Evolutionary conservation across 1,284 basidiomycete species (phyloP).

Genomic region (Malassezia slooffiae): DNA sequence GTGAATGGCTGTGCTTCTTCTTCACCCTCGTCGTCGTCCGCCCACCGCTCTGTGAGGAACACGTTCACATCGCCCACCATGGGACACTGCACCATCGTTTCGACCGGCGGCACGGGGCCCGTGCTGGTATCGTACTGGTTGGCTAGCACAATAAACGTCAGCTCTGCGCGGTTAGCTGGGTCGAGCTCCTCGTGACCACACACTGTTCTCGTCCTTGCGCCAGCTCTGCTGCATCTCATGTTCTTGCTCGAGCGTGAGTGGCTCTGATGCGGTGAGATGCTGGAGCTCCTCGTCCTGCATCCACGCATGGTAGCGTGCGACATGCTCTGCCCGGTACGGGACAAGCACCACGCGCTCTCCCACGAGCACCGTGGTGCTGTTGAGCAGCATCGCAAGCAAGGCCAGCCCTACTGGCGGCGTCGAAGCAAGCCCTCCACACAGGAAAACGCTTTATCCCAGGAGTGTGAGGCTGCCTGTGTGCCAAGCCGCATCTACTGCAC

Average conservation of each 20-base stretch:
- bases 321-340: slow-evolving; percentile 12
- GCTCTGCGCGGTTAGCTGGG: slow-evolving; percentile 51
- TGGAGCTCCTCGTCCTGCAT: slow-evolving; percentile 69
- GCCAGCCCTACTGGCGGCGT: too few species aligned
- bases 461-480: too few species aligned
- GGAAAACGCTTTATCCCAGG: too few species aligned
- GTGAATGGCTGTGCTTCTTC: slow-evolving; percentile 40
- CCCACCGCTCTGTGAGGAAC: slow-evolving; percentile 53
- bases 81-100: slow-evolving; percentile 45
- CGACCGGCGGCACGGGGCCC: slow-evolving; percentile 31
- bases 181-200: slow-evolving; percentile 36
- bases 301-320: slow-evolving; percentile 65
- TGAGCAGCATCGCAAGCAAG: too few species aligned
- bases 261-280: slow-evolving; percentile 73
- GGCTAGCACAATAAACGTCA: slow-evolving; percentile 57
- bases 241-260: slow-evolving; percentile 69
- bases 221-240: slow-evolving; percentile 84
- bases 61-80: slow-evolving; percentile 92
- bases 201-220: slow-evolving; percentile 76
- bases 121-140: not conserved
- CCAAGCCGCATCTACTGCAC: slow-evolving; percentile 2
- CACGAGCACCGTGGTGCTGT: slow-evolving; percentile 6
- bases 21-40: slow-evolving; percentile 14
- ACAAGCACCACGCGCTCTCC: slow-evolving; percentile 13
- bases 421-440: too few species aligned